These are phyloP conservation scores for Butyriboletus loyo DNA, from an alignment of 768 basidiomycete genomes.

Conservation along the genomic window DNA sequence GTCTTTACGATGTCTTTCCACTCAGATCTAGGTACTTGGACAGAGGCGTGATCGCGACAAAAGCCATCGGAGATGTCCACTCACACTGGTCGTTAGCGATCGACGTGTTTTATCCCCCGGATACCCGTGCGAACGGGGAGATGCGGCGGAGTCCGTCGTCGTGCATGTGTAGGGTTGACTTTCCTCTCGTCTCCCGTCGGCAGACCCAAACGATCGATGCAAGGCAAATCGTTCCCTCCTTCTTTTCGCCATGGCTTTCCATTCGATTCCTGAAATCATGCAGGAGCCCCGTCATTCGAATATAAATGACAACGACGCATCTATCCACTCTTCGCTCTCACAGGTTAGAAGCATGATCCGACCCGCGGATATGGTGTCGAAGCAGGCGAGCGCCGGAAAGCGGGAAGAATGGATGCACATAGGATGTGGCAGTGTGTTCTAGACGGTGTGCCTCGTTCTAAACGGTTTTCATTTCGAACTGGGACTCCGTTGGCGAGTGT, in stretches of 20 bases:
- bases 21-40: no score
- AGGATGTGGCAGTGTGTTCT: not conserved
- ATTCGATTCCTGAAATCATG: not conserved
- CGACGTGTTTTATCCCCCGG: no score
- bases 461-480: not conserved
- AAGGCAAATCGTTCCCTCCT: not conserved
- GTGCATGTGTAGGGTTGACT: no score
- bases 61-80: no score
- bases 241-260: not conserved
- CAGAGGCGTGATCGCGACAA: no score
- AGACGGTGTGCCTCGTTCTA: not conserved
- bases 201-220: no score
- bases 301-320: not conserved
- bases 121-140: not conserved
- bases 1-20: no score
- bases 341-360: not conserved
- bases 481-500: not conserved
- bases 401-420: not conserved
- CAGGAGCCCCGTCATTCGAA: no score
- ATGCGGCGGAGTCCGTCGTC: not conserved
- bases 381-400: not conserved
- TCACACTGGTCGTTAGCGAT: no score
- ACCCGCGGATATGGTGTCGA: constrained; percentile 3
- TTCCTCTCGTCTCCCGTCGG: no score
- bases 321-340: not conserved